A percentile compares a stretch with the other conserved stretches of the same genome.
These are phyloP conservation scores for Aspergillus egyptiacus DNA, from an alignment of 495 filamentous ascomycete species.

Conservation along the genomic window DNA sequence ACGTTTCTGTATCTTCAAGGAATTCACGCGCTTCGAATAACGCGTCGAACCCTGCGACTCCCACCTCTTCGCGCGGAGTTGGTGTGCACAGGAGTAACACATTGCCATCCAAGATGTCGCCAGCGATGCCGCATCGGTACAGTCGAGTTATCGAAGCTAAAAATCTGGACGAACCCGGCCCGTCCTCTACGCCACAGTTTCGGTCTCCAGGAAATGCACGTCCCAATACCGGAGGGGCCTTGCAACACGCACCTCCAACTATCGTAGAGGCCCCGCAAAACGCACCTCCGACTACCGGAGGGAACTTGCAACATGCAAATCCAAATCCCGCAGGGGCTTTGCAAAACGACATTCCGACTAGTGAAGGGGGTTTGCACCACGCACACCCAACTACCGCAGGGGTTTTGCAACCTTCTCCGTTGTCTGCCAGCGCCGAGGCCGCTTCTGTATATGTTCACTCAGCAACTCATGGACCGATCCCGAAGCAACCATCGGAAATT, in stretches of 20 bases:
- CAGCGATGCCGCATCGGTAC: constrained; percentile 55
- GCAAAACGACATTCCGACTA: too few species aligned
- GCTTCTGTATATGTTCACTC: constrained; percentile 29
- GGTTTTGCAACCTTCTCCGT: constrained; percentile 11
- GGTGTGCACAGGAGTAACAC: constrained; percentile 91
- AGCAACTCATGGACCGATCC: constrained; percentile 33
- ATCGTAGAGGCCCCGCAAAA: constrained; percentile 23
- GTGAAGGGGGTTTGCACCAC: too few species aligned
- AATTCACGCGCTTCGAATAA: constrained; percentile 67
- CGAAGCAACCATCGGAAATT: constrained; percentile 1
- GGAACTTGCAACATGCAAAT: constrained; percentile 21
- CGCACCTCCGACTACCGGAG: constrained; percentile 30
- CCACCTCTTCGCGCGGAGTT: constrained; percentile 49
- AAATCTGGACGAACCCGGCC: constrained; percentile 27
- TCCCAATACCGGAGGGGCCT: constrained; percentile 24
- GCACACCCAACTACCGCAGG: constrained; percentile 30
- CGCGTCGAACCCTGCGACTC: constrained; percentile 65
- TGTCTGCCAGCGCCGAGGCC: constrained; percentile 4
- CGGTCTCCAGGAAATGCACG: constrained; percentile 33
- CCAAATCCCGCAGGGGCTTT: constrained; percentile 25
- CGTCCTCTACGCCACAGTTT: constrained; percentile 30
- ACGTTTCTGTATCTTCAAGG: constrained; percentile 69
- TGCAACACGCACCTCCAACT: constrained; percentile 26
- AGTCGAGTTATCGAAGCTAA: constrained; percentile 35
- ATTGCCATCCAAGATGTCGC: constrained; percentile 86